A percentile compares a stretch with the other conserved stretches of the same genome.
Evolutionary conservation across 2,329 filamentous ascomycete species (phyloP).

Genomic region (Pseudogymnoascus sp.): DNA sequence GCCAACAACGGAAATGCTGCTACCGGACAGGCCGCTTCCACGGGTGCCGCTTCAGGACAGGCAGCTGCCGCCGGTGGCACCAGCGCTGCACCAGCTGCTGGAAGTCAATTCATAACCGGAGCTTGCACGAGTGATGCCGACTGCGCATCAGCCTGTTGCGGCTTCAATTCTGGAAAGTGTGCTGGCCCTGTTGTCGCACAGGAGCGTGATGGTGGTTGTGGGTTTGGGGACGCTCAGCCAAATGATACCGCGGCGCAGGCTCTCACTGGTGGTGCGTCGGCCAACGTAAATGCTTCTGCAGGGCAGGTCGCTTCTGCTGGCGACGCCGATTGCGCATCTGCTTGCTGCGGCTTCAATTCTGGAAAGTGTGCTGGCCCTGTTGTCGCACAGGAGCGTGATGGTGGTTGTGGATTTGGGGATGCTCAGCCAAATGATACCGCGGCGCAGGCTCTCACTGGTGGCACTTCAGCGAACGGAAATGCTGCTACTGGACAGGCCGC

Average conservation of each 20-base stretch:
- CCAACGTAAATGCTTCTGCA: not conserved
- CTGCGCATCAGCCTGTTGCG: constrained; percentile 15
- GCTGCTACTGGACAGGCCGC: not conserved
- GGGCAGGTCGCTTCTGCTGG: not conserved
- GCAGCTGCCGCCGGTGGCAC: constrained; percentile 30
- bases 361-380: constrained; percentile 30
- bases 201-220: constrained; percentile 30
- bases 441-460: constrained; percentile 10
- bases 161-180: constrained; percentile 24
- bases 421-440: constrained; percentile 14
- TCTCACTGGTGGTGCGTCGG: constrained; percentile 3
- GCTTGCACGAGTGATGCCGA: constrained; percentile 15
- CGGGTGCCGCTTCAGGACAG: not conserved
- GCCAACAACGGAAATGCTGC: not conserved
- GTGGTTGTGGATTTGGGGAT: constrained; percentile 29
- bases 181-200: constrained; percentile 29
- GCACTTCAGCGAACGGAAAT: not conserved
- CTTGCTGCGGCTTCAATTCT: constrained; percentile 18
- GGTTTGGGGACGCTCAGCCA: constrained; percentile 20
- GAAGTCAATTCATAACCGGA: constrained; percentile 12
- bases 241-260: constrained; percentile 14
- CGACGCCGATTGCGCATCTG: constrained; percentile 15
- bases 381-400: constrained; percentile 28
- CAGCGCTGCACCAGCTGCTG: constrained; percentile 18
- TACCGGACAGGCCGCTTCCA: not conserved